Base-by-base conservation (phyloP, 2,329 filamentous ascomycete species). In the Blastomyces parvus region DNA sequence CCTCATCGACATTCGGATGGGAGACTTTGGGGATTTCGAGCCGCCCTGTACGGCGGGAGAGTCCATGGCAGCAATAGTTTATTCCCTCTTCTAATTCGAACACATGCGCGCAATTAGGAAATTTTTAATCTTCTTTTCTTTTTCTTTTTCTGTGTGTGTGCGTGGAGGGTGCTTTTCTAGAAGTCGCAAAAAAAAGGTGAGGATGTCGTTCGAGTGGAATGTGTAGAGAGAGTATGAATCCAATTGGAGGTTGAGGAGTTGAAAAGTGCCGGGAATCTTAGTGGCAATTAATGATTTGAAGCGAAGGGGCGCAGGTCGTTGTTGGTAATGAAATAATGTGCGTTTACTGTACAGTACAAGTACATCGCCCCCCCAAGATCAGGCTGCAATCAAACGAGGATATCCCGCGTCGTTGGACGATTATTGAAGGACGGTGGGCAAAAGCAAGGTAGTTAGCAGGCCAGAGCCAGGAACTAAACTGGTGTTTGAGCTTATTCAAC, bases 1-100 rank as follows among this genome's bases (percentile, higher is more conserved):
- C 57, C 44, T 57, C 42, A 58, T 59, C 30, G 59, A 44, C 59
- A 53, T 50, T 62, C 62, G 13, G 60, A 40, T 52, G 48, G 63
- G 44, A 46, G 61, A 56, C 55, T 46, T 14, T 57, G 60, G 22
- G 7, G 19, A 19, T 30, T 61, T 46, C 19, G 27, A 19, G 38
- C 38, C 60, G 22, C n/a, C 53, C 30, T 64, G 60, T 38, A 42
- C 30, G 7, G 38, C 40, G 22, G 62, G 59, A 36, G 60, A 64
- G 25, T 63, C 38, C 64, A 65, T 64, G 38, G n/a, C 52, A 40
- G 56, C 33, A 48, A 59, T 36, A 36, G 19, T 50, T 13, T 50
- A 50, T 27, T 14, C 22, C 48, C 25, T 27, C 22, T 14, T 27
- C 14, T 50, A 14, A 13, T 22, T 25, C 3, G 46, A 50, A 25